Evolutionary conservation across 305 asterid genomes (phyloP), one percentile per base, ranked within the genome.

Genomic region (Fraxinus sp.): DNA sequence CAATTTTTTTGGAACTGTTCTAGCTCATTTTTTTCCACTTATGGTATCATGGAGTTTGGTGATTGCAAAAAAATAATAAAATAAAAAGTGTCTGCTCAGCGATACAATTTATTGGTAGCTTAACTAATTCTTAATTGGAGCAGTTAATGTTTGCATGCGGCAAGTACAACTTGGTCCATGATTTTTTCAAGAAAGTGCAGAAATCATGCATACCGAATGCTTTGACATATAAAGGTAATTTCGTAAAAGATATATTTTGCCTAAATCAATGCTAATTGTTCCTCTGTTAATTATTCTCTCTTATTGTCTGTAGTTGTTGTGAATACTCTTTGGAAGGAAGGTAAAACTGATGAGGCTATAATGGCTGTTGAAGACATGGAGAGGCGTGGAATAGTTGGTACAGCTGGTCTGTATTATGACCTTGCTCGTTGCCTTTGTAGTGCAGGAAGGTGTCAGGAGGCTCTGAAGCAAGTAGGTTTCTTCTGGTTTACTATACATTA

Each of bases 381-480:
- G 88, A 88, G 87, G 82, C 90, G 97, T 85, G 98, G 98, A 82
- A 91, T 95, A 83, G 94, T 94, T 82, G 99, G 99, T 80, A 92
- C 91, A 82, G 98, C 97, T 66, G 86, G 92, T 86, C 83, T 94
- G 74, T 95, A 95, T 82, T 95, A 95, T 88, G 99, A 95, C 87
- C 94, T 95, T 74, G 98, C 98, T 78, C 95, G 99, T 57, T 94
- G 99, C 91, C 99, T 95, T 88, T 91, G 97, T 86, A 90, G 94
- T 82, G 97, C 97, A 13, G 98, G 96, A 87, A 93, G 97, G 88
- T 91, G 97, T 78, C 87, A 84, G 20, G 99, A 95, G 83, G 99
- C 97, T 22, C 88, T 95, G 73, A 88, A 87, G 87, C 99, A 94
- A 85, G 99, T 94, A 83, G 14, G 93, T 86, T 4, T 77, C 64